A percentile compares a stretch with the other conserved stretches of the same genome.
phyloP scores from a whole-genome alignment of 768 basidiomycete species.

The Amanita rubescens region DNA sequence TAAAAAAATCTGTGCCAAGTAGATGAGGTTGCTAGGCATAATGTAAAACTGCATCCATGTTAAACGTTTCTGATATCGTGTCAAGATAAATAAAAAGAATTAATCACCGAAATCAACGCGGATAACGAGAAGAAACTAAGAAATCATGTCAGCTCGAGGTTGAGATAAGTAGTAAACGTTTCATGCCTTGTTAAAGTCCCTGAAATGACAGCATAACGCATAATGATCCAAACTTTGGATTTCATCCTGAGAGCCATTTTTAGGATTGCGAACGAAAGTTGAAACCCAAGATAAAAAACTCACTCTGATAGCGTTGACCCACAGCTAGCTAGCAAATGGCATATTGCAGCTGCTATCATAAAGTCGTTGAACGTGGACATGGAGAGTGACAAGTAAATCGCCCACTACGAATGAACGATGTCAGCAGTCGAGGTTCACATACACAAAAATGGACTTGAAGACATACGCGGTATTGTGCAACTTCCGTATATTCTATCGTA shows the following conservation, averaged over 20 bases:
- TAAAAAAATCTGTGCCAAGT: slow-evolving; percentile 14
- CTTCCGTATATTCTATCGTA: no score
- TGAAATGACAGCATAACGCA: slow-evolving; percentile 15
- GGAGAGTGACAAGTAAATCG: neutral
- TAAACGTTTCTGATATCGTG: neutral
- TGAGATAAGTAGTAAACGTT: neutral
- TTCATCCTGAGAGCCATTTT: slow-evolving; percentile 10
- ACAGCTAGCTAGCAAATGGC: neutral
- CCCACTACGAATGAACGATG: neutral
- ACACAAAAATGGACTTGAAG: neutral
- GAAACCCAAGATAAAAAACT: no score
- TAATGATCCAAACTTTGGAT: slow-evolving; percentile 13
- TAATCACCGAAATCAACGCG: neutral
- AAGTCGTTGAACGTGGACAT: neutral
- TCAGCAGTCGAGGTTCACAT: neutral
- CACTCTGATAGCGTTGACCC: no score
- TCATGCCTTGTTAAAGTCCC: slow-evolving; percentile 15
- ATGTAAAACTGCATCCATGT: no score
- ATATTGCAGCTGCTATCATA: neutral
- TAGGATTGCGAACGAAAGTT: neutral
- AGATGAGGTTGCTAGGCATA: slow-evolving; percentile 15
- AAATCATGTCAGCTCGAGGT: neutral
- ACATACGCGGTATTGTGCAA: neutral
- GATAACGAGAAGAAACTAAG: neutral
- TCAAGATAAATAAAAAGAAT: neutral